Evolutionary conservation across 139 green algal species (phyloP), one percentile per base, ranked within the genome.

Genomic region (Volvox reticuliferus): DNA sequence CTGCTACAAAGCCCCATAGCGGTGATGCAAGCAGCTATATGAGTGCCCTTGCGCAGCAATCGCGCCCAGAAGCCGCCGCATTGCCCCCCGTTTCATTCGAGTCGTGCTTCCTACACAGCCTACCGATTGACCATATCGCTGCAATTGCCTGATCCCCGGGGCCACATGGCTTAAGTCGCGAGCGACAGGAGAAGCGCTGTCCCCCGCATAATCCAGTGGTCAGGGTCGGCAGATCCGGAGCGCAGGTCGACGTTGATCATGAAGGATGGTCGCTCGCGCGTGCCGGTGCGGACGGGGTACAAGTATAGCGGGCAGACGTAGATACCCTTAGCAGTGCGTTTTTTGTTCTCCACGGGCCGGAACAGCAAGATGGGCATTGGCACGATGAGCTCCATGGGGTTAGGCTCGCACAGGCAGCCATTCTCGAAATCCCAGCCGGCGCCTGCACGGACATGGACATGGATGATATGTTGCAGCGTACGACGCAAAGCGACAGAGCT

Each of bases 371-470:
- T 97, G 37, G 97, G 97, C 96, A 98, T 98, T 33, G 93, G 92
- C 78, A 98, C 96, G 79, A 98, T 97, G n/a, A 99, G 94, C 95
- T 98, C 96, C 96, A 98, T 98, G 37, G 96, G 96, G 91, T 98
- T 90, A 19, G 97, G 97, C 95, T 99, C 97, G 79, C 91, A 95
- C 91, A 99, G 92, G 93, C 94, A 97, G 36, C 94, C 94, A 80
- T 96, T 95, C 73, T 98, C 96, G 81, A 94, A 95, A 93, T 98
- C 96, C 97, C 97, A 98, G 24, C 97, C 97, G 18, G 94, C 96
- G 35, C 95, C 95, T 89, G 84, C 2, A 35, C 44, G 44, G 44
- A 55, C 44, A 55, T 55, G 44, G 5, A 14, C 5, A 9, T 55
- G 44, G 44, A 14, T 9, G 44, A 5, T 9, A 55, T 55, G 44